phyloP scores from a whole-genome alignment of 73 alveolate genomes.

The Paramecium octaurelia region DNA sequence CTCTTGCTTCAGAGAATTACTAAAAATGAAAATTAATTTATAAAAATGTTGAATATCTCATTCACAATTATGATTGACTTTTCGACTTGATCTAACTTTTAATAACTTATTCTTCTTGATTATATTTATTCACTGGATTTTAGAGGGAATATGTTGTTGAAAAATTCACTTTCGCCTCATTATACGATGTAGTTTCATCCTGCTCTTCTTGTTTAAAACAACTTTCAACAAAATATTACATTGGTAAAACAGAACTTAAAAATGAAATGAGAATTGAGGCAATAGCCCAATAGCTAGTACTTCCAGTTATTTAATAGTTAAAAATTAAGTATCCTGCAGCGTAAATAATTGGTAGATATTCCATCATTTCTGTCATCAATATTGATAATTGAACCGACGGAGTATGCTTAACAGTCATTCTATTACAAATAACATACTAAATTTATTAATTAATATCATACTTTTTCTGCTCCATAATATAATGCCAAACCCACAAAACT shows the following conservation, averaged over 20 bases:
- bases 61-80: not conserved
- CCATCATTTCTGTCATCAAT: conserved; percentile 51
- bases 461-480: conserved; percentile 47
- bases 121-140: conserved; percentile 34
- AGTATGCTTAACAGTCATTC: conserved; percentile 31
- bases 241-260: not conserved
- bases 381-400: conserved; percentile 20
- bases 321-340: conserved; percentile 1
- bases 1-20: not conserved
- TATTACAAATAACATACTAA: not conserved
- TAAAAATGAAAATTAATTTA: not conserved
- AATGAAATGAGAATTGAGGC: not conserved
- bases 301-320: not conserved
- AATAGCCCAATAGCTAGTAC: not conserved
- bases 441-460: not conserved
- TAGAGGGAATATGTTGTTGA: not conserved
- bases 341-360: conserved; percentile 18
- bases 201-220: not conserved
- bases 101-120: not conserved
- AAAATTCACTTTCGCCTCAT: conserved; percentile 23
- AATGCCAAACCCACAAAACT: conserved; percentile 47
- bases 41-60: not conserved
- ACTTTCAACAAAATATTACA: conserved; percentile 1
- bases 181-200: not conserved
- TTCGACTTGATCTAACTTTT: not conserved